Evolutionary conservation across 2,329 filamentous ascomycete species (phyloP), one percentile per base, ranked within the genome.

Genomic region (Biscogniauxia sp.): DNA sequence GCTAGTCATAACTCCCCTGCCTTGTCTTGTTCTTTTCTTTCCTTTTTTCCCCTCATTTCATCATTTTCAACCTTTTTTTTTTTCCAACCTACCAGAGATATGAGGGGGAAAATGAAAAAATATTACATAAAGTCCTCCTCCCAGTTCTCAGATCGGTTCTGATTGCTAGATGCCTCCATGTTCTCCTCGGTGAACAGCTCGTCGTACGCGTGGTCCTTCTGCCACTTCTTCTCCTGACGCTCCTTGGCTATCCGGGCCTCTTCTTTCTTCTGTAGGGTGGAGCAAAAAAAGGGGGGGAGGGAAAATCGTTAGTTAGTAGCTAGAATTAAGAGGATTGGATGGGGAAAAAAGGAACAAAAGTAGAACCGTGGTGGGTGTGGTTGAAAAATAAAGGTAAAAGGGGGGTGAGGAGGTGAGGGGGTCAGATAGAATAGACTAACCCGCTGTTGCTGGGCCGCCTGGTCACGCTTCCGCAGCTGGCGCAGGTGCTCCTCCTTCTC

Each of bases 141-240:
- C 79, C 91, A 93, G 73, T 91, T 81, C 61, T 87, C 85, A 64
- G 84, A 82, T 15, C 92, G 85, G 71, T 97, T 88, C 77, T 97
- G 91, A 76, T 99, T 99, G 78, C 89, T 97, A 58, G 87, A 87
- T 20, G 76, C 78, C 51, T 87, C 87, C 79, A 96, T 83, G 69
- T 90, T 89, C 60, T 97, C 91, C 57, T 96, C 92, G 4, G 85
- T 87, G 75, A 97, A 93, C 57, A 97, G 77, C 53, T 97, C 93
- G 73, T 98, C 95, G 75, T 99, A 99, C 1, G 93, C 94, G 77
- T 99, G 94, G n/a, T 97, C 93, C 78, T 95, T 95, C 77, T 96
- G 92, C 83, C 88, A 96, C 76, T 96, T 96, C 78, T 94, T 86
- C 76, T 96, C 89, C 76, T 92, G 90, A 66, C 92, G 84, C 79